Evolutionary conservation across 2,329 filamentous ascomycete species (phyloP).

Genomic region (Graphilbum ipis-grandicollis): DNA sequence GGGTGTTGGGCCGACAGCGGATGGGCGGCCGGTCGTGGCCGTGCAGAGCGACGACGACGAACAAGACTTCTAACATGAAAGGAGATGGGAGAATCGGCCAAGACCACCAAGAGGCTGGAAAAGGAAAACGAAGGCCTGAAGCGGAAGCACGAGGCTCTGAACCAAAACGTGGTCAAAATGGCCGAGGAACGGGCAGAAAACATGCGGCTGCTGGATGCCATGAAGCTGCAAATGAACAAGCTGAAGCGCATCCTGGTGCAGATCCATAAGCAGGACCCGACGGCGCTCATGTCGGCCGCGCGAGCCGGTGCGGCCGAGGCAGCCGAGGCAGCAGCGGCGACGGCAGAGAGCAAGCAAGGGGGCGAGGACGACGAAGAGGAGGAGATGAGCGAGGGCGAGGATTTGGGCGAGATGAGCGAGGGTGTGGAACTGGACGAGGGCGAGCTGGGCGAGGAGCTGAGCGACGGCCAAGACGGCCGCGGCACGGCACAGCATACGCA

Average conservation of each 20-base stretch:
- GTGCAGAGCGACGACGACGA: too few species aligned
- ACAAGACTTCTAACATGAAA: slow-evolving; percentile 86
- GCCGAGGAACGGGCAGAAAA: slow-evolving; percentile 74
- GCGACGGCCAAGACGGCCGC: too few species aligned
- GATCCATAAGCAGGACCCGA: slow-evolving; percentile 74
- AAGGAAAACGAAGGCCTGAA: slow-evolving; percentile 89
- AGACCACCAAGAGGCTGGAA: slow-evolving; percentile 92
- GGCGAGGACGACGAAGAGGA: slow-evolving; percentile 12
- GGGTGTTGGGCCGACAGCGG: too few species aligned
- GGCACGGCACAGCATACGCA: too few species aligned
- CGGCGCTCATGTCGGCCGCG: slow-evolving; percentile 36
- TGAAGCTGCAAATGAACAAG: slow-evolving; percentile 74
- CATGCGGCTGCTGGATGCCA: slow-evolving; percentile 59
- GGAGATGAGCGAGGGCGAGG: not conserved
- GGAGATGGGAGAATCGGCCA: slow-evolving; percentile 99
- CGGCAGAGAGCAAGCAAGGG: slow-evolving; percentile 1
- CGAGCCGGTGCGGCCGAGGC: slow-evolving; percentile 30
- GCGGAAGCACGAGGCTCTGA: slow-evolving; percentile 83
- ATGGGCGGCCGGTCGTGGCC: too few species aligned
- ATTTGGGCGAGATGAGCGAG: not conserved
- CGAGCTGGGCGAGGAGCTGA: too few species aligned
- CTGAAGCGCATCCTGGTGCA: slow-evolving; percentile 87
- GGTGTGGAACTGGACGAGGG: too few species aligned
- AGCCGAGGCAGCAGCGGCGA: not conserved
- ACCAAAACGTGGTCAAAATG: slow-evolving; percentile 92